A percentile compares a stretch with the other conserved stretches of the same genome.
These are phyloP conservation scores for Deinandra increscens DNA, from an alignment of 129 eudicot genomes.

Conservation along the genomic window DNA sequence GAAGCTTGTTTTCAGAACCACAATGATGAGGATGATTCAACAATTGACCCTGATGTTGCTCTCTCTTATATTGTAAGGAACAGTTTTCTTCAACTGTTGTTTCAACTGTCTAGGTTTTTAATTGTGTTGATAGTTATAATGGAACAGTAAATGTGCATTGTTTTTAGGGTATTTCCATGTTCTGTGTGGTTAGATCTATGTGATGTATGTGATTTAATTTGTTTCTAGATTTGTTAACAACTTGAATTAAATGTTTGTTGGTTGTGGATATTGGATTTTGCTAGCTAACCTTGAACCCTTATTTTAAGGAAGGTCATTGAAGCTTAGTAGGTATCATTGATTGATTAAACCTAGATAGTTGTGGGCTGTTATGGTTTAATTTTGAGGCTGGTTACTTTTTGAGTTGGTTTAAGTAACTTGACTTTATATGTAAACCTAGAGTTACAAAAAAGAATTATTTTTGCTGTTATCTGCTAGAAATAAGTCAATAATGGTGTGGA, in stretches of 20 bases:
- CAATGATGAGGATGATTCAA: constrained; percentile 35
- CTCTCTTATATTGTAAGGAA: constrained; percentile 65
- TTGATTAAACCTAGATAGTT: constrained; percentile 7
- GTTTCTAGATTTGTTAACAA: constrained; percentile 11
- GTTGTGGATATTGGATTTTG: constrained; percentile 23
- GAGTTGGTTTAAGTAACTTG: constrained; percentile 5
- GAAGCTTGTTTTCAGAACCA: constrained; percentile 66
- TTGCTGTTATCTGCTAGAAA: background rate
- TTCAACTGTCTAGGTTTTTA: constrained; percentile 6
- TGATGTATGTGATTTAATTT: constrained; percentile 17
- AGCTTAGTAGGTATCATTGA: constrained; percentile 1
- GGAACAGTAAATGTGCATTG: constrained; percentile 21
- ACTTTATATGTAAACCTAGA: background rate
- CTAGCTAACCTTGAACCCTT: constrained; percentile 15
- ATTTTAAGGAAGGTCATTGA: constrained; percentile 8
- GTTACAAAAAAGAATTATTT: background rate
- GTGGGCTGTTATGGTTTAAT: background rate
- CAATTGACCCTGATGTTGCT: constrained; percentile 68
- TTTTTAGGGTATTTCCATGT: background rate
- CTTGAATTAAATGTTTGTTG: background rate
- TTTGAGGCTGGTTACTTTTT: constrained; percentile 10
- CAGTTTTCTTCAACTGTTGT: constrained; percentile 6
- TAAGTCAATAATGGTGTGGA: constrained; percentile 3
- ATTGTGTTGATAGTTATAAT: constrained; percentile 15
- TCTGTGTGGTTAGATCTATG: constrained; percentile 30